Evolutionary conservation across 148 eudicot genomes (phyloP).

Genomic region (Polygonum maritimum): DNA sequence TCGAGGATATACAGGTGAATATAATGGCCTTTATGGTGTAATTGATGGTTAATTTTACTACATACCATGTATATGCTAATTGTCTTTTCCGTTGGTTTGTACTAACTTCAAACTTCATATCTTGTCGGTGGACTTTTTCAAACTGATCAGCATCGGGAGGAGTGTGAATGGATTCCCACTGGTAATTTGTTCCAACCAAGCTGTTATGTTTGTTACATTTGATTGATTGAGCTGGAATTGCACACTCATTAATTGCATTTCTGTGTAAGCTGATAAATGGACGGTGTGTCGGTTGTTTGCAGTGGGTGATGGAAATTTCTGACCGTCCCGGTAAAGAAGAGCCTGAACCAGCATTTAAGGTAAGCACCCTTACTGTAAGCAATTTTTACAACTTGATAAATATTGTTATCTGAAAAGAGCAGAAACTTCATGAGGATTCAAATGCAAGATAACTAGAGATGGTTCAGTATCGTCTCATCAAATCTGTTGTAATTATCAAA

Average conservation of each 20-base stretch:
- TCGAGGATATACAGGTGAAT: constrained; percentile 83
- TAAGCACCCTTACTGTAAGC: constrained; percentile 14
- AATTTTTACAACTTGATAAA: neutral
- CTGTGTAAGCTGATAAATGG: constrained; percentile 8
- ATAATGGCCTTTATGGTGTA: neutral
- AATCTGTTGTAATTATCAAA: neutral
- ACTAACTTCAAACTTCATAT: constrained; percentile 41
- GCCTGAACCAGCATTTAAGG: constrained; percentile 97
- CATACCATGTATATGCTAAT: neutral
- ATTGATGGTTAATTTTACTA: neutral
- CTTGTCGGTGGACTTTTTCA: constrained; percentile 61
- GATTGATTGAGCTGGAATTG: constrained; percentile 5
- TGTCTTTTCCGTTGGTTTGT: constrained; percentile 8
- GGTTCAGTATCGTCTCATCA: neutral
- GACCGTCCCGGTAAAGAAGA: constrained; percentile 81
- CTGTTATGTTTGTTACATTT: constrained; percentile 2
- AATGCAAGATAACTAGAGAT: neutral
- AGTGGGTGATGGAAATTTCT: constrained; percentile 93
- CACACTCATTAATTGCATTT: constrained; percentile 13
- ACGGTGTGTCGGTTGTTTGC: constrained; percentile 15
- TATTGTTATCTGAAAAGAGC: neutral
- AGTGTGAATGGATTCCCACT: constrained; percentile 77
- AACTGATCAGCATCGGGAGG: constrained; percentile 74
- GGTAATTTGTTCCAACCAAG: constrained; percentile 35
- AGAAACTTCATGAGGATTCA: too few relatives aligned